These are phyloP conservation scores for Zopfochytrium polystomum DNA, from an alignment of 371 early-diverging fungal species.

Conservation along the genomic window DNA sequence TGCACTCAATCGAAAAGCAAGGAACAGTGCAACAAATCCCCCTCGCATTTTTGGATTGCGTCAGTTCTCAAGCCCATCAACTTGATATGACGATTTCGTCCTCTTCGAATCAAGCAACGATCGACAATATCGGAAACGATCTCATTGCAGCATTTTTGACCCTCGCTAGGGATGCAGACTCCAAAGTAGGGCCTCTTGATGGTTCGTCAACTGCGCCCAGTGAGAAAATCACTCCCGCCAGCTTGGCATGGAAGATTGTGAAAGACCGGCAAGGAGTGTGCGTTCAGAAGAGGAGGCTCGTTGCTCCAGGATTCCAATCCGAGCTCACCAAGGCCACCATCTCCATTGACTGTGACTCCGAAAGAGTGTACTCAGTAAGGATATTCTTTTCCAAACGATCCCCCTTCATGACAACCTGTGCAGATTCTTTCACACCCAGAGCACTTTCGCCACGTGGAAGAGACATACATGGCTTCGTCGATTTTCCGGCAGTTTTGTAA, in stretches of 20 bases:
- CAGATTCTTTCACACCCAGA: constrained; percentile 51
- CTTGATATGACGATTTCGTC: background rate
- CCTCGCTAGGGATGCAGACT: constrained; percentile 19
- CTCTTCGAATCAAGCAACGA: background rate
- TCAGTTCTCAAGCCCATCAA: background rate
- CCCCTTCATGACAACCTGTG: background rate
- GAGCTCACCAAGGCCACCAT: constrained; percentile 25
- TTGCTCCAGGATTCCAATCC: background rate
- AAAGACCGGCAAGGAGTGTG: constrained; percentile 34
- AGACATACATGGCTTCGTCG: constrained; percentile 31
- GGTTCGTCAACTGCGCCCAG: no score
- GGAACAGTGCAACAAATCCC: no score
- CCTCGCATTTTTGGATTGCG: background rate
- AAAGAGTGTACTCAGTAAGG: constrained; percentile 41
- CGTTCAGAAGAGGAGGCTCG: constrained; percentile 33
- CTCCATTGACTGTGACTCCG: constrained; percentile 44
- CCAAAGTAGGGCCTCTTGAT: no score
- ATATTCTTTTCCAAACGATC: background rate
- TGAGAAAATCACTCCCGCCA: background rate
- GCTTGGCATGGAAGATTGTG: constrained; percentile 36
- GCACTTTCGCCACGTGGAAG: constrained; percentile 43
- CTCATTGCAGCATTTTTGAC: constrained; percentile 17
- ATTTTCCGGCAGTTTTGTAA: constrained; percentile 35
- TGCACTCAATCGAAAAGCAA: background rate
- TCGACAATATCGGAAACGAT: constrained; percentile 19